phyloP scores from a whole-genome alignment of 176 grass and related monocot genomes.

The Cenchrus americanus region DNA sequence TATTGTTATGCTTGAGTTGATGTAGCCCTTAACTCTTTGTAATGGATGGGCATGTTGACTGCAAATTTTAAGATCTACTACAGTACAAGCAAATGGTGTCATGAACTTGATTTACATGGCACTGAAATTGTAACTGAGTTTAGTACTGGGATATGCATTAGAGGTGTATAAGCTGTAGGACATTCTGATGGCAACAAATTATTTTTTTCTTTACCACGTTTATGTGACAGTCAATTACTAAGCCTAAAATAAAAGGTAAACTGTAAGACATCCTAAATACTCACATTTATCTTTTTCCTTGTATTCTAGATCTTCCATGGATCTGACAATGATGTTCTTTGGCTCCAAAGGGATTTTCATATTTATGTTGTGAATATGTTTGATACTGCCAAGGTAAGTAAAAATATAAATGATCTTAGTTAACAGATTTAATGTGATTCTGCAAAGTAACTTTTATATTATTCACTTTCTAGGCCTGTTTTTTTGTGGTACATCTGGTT shows the following conservation, averaged over 20 bases:
- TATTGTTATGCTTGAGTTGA: constrained; percentile 23
- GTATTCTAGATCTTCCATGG: constrained; percentile 83
- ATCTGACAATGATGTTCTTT: constrained; percentile 94
- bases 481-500: background rate
- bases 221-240: constrained; percentile 20
- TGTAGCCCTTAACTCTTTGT: background rate
- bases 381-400: constrained; percentile 93
- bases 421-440: background rate
- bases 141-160: constrained; percentile 9
- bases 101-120: background rate
- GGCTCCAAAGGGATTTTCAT: constrained; percentile 98
- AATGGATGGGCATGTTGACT: constrained; percentile 5
- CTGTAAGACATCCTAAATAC: background rate
- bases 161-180: background rate
- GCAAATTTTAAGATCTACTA: constrained; percentile 27
- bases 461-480: background rate
- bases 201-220: background rate
- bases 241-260: constrained; percentile 16
- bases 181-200: constrained; percentile 7
- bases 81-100: constrained; percentile 13
- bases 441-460: constrained; percentile 25
- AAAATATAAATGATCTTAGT: background rate
- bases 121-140: background rate
- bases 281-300: constrained; percentile 19
- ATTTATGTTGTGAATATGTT: constrained; percentile 99